Evolutionary conservation across 257 asterid species (phyloP).

Genomic region (Forsythia viridissima): DNA sequence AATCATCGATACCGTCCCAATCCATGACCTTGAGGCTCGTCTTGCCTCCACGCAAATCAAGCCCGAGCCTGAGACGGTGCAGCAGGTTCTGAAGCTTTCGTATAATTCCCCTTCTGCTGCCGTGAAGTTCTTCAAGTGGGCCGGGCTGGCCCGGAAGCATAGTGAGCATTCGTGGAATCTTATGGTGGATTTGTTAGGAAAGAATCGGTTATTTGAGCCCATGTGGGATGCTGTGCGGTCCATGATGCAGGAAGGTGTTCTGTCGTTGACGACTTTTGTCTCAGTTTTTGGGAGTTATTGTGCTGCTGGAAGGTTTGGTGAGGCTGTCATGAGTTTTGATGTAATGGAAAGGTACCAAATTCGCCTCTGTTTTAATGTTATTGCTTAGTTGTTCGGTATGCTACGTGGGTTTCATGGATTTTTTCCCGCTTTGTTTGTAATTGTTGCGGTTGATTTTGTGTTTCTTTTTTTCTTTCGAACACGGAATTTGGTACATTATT

Average conservation of each 20-base stretch:
- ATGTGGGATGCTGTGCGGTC: constrained; percentile 87
- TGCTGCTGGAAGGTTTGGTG: constrained; percentile 52
- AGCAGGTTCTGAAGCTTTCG: constrained; percentile 53
- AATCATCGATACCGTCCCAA: constrained; percentile 44
- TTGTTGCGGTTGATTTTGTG: background rate
- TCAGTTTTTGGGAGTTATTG: constrained; percentile 68
- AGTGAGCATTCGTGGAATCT: constrained; percentile 60
- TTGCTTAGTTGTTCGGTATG: background rate
- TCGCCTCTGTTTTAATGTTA: background rate
- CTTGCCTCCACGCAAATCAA: constrained; percentile 41
- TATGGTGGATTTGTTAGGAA: constrained; percentile 76
- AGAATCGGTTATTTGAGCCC: constrained; percentile 61
- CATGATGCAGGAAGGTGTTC: constrained; percentile 64
- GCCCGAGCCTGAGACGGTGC: constrained; percentile 56
- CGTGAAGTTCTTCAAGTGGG: constrained; percentile 70
- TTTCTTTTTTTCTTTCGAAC: background rate
- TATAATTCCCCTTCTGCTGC: constrained; percentile 56
- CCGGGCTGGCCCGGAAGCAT: constrained; percentile 48
- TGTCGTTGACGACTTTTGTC: constrained; percentile 60
- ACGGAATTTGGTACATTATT: background rate
- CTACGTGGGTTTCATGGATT: constrained; percentile 6
- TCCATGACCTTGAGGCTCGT: constrained; percentile 49
- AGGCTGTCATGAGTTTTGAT: constrained; percentile 68
- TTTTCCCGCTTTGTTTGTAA: background rate
- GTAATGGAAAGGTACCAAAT: constrained; percentile 58